Conservation (phyloP, 148 eudicot genomes). For the Agrostemma githago region DNA sequence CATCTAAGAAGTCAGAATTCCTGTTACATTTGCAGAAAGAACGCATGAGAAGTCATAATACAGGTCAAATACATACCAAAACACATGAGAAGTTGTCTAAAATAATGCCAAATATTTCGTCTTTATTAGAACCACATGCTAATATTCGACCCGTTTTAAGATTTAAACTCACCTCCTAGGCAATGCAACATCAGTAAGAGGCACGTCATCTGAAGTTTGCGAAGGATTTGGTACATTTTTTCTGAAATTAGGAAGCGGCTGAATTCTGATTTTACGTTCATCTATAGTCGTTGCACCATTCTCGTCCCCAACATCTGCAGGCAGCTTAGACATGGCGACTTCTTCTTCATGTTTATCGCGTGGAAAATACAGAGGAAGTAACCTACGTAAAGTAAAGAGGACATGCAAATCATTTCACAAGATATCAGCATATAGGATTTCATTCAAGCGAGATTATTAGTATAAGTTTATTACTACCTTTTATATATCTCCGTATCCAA, state of each 20-base stretch:
- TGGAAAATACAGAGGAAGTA: slow-evolving; percentile 97
- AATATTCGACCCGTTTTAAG: too few relatives aligned
- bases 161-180: slow-evolving; percentile 53
- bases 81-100: too few relatives aligned
- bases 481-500: slow-evolving; percentile 89
- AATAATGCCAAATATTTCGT: too few relatives aligned
- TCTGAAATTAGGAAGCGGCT: slow-evolving; percentile 74
- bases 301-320: slow-evolving; percentile 99
- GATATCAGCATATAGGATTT: not conserved
- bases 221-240: slow-evolving; percentile 50
- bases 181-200: slow-evolving; percentile 59
- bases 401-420: not conserved
- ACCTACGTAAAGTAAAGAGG: slow-evolving; percentile 34
- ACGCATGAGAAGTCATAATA: not conserved
- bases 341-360: slow-evolving; percentile 96
- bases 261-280: slow-evolving; percentile 95
- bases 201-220: slow-evolving; percentile 54
- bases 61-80: too few relatives aligned
- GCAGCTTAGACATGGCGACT: slow-evolving; percentile 82
- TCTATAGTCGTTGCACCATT: slow-evolving; percentile 92
- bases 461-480: slow-evolving; percentile 36
- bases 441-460: not conserved
- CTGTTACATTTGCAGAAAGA: slow-evolving; percentile 35
- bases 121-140: too few relatives aligned
- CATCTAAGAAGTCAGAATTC: slow-evolving; percentile 74